Conservation (phyloP, 2,329 filamentous ascomycete species). For the Sporothrix phasma region DNA sequence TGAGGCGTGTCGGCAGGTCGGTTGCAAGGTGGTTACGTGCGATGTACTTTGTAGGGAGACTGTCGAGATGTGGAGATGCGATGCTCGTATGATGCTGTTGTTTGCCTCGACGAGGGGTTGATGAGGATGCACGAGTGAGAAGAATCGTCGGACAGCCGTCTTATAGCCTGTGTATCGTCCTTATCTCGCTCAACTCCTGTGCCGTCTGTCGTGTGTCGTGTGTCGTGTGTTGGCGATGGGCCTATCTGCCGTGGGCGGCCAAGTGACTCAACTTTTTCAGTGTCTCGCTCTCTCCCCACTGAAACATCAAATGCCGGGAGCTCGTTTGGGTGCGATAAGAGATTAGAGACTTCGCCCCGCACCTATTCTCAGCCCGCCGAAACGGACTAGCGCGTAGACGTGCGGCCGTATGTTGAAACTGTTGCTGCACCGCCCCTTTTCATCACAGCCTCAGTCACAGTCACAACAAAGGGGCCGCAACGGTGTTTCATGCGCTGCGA, state of each 20-base stretch:
- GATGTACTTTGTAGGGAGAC: neutral
- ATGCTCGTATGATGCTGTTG: neutral
- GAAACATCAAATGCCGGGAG: slow-evolving; percentile 5
- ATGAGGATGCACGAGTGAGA: neutral
- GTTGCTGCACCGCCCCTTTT: neutral
- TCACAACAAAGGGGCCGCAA: neutral
- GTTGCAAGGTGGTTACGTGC: neutral
- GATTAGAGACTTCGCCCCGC: slow-evolving; percentile 11
- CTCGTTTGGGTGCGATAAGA: slow-evolving; percentile 11
- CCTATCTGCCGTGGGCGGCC: neutral
- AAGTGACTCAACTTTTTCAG: slow-evolving; percentile 7
- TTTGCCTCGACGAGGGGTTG: too few relatives aligned
- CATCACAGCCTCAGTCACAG: neutral
- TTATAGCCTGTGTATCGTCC: neutral
- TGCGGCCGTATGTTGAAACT: neutral
- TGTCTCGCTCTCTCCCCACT: neutral
- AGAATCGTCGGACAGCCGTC: neutral
- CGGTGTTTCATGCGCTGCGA: neutral
- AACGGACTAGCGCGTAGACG: neutral
- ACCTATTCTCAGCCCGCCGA: neutral
- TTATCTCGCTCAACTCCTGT: neutral
- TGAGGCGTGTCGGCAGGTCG: neutral
- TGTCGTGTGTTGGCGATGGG: neutral
- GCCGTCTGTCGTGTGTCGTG: neutral
- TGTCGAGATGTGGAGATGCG: neutral